These are phyloP conservation scores for Yarrowia sp. DNA, from an alignment of 805 yeast species.

Conservation along the genomic window DNA sequence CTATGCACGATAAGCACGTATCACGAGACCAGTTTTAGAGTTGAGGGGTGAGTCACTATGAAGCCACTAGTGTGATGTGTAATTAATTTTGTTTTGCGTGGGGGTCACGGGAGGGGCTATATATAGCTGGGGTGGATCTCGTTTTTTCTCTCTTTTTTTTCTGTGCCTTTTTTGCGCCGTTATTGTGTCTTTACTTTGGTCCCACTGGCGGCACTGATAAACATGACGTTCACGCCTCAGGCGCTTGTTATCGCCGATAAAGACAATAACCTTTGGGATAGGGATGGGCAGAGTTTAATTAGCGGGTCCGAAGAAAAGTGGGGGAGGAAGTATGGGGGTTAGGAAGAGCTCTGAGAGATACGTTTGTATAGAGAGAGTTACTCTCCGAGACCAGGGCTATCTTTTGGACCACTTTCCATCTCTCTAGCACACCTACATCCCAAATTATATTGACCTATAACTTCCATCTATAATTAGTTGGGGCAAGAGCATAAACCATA, in stretches of 20 bases:
- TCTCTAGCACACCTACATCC: neutral
- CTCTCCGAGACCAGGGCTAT: neutral
- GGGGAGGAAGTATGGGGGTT: no score
- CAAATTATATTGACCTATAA: neutral
- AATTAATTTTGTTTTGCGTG: neutral
- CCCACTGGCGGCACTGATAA: no score
- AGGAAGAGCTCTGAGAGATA: no score
- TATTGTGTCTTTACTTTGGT: no score
- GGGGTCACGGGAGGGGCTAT: neutral
- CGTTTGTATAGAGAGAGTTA: neutral
- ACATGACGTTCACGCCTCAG: neutral
- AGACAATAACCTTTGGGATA: conserved; percentile 4
- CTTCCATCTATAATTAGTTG: no score
- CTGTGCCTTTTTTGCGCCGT: no score
- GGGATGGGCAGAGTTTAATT: neutral
- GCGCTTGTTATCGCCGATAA: conserved; percentile 19
- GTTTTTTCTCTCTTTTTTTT: neutral
- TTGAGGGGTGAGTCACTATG: conserved; percentile 15
- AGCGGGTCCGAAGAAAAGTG: neutral
- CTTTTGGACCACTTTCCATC: neutral
- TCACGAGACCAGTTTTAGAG: conserved; percentile 8
- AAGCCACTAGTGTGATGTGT: neutral
- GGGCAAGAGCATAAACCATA: no score
- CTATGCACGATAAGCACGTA: conserved; percentile 6
- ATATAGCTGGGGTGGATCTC: neutral